These are phyloP conservation scores for Lachnellula cervina DNA, from an alignment of 2,329 filamentous ascomycete genomes.

Conservation along the genomic window DNA sequence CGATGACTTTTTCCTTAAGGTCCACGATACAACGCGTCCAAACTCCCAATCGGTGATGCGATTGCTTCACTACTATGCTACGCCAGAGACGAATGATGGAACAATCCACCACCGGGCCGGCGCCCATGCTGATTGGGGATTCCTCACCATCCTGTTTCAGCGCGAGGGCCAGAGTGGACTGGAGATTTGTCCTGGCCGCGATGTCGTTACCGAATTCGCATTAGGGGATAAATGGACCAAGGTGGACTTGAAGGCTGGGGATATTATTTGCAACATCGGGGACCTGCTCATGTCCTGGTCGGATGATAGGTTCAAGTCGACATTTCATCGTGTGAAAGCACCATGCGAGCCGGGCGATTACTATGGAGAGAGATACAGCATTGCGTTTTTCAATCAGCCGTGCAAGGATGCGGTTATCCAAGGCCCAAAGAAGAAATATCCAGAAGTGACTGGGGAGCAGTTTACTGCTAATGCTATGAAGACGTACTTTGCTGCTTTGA, in stretches of 20 bases:
- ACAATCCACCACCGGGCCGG: slow-evolving; percentile 51
- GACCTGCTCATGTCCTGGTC: slow-evolving; percentile 62
- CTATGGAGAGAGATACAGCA: slow-evolving; percentile 55
- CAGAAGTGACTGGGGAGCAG: slow-evolving; percentile 51
- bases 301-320: slow-evolving; percentile 61
- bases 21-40: slow-evolving; percentile 41
- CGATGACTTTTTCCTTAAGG: slow-evolving; percentile 47
- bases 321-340: slow-evolving; percentile 58
- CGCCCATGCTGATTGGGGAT: slow-evolving; percentile 57
- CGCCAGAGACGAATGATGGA: slow-evolving; percentile 32
- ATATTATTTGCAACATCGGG: slow-evolving; percentile 59
- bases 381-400: slow-evolving; percentile 61
- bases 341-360: slow-evolving; percentile 49
- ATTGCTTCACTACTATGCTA: slow-evolving; percentile 50
- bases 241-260: slow-evolving; percentile 45
- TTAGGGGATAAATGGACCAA: slow-evolving; percentile 56
- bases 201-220: slow-evolving; percentile 52
- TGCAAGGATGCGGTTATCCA: slow-evolving; percentile 51
- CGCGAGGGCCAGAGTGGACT: slow-evolving; percentile 53
- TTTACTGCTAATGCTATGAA: slow-evolving; percentile 52
- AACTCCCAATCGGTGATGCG: slow-evolving; percentile 48
- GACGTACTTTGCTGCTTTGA: slow-evolving; percentile 46
- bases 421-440: slow-evolving; percentile 56
- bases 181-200: slow-evolving; percentile 58
- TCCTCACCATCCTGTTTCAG: slow-evolving; percentile 57